A percentile compares a stretch with the other conserved stretches of the same genome.
Conservation (phyloP, 345 rosid species). For the Linum lewisii region DNA sequence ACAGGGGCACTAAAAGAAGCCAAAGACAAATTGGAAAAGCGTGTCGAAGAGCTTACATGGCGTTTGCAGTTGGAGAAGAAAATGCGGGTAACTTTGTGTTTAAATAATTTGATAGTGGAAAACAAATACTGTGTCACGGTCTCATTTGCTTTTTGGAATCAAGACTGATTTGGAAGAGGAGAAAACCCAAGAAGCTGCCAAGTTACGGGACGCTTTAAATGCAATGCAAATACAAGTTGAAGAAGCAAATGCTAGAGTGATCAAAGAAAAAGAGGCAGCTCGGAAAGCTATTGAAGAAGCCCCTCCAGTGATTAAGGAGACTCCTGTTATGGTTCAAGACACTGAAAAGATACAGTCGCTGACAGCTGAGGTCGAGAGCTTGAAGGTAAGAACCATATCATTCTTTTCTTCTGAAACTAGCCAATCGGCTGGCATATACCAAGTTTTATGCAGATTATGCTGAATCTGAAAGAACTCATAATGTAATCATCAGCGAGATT, state of each 20-base stretch:
- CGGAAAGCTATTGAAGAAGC: conserved; percentile 93
- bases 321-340: conserved; percentile 89
- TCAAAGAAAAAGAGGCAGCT: conserved; percentile 85
- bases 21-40: conserved; percentile 95
- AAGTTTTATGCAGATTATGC: too few relatives aligned
- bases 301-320: conserved; percentile 90
- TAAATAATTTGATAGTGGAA: too few relatives aligned
- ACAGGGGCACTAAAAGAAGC: conserved; percentile 99
- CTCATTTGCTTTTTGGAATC: conserved; percentile 11
- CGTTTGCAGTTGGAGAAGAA: conserved; percentile 95
- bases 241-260: conserved; percentile 70
- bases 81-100: conserved; percentile 50
- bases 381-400: conserved; percentile 47
- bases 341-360: conserved; percentile 68
- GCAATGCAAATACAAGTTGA: conserved; percentile 74
- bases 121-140: not conserved
- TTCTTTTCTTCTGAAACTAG: not conserved
- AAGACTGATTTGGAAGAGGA: conserved; percentile 95
- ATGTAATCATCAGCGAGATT: too few relatives aligned
- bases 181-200: conserved; percentile 80
- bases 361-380: conserved; percentile 61
- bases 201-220: conserved; percentile 71
- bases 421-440: not conserved
- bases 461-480: too few relatives aligned
- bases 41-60: conserved; percentile 96